A percentile compares a stretch with the other conserved stretches of the same genome.
These are phyloP conservation scores for Ceratobasidium sp. DNA, from an alignment of 1,284 basidiomycete genomes.

Conservation along the genomic window DNA sequence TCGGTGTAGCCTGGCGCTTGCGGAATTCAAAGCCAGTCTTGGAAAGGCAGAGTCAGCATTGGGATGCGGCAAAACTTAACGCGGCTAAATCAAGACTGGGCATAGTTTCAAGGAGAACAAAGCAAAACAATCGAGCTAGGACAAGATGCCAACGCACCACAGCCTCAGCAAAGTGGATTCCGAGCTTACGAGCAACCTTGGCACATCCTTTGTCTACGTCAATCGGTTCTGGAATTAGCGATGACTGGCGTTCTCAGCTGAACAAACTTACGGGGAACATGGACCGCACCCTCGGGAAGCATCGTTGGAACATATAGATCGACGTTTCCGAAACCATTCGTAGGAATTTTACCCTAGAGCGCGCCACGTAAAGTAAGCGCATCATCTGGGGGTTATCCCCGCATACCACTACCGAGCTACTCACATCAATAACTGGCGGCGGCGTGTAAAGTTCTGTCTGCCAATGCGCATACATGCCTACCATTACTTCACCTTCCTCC, in stretches of 20 bases:
- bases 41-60: conserved; percentile 11
- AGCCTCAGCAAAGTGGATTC: conserved; percentile 92
- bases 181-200: conserved; percentile 88
- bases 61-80: background rate
- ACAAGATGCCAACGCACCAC: conserved; percentile 65
- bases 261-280: conserved; percentile 81
- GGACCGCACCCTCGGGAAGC: conserved; percentile 88
- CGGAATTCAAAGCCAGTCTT: conserved; percentile 96
- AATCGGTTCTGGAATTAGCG: conserved; percentile 34
- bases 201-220: conserved; percentile 82
- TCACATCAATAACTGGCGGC: conserved; percentile 82
- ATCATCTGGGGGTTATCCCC: background rate
- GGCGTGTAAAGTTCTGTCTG: conserved; percentile 89
- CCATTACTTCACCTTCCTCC: conserved; percentile 58
- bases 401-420: conserved; percentile 49
- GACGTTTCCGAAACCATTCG: conserved; percentile 97
- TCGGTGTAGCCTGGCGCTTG: conserved; percentile 86
- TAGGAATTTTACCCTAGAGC: conserved; percentile 86
- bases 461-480: conserved; percentile 81
- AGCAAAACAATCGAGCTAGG: background rate
- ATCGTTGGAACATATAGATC: conserved; percentile 96
- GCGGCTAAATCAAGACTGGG: background rate
- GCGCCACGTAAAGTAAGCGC: background rate
- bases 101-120: too few relatives aligned
- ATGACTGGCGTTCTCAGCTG: conserved; percentile 14